Evolutionary conservation across 306 rosid genomes (phyloP).

Genomic region (Casuarina cunninghamiana): DNA sequence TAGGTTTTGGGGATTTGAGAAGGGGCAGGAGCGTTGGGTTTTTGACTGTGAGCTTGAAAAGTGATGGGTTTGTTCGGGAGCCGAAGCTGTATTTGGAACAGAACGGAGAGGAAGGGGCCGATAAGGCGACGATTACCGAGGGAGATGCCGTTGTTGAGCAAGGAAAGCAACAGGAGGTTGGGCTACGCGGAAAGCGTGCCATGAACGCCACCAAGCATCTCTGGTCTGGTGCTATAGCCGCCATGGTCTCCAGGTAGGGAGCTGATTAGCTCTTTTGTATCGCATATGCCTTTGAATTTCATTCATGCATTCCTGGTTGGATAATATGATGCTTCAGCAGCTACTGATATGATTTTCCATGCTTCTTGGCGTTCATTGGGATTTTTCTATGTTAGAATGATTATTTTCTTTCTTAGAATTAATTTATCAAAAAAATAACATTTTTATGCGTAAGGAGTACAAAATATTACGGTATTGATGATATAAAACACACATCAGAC

Average conservation of each 20-base stretch:
- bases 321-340: not conserved
- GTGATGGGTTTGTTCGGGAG: slow-evolving; percentile 44
- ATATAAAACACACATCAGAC: no score
- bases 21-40: slow-evolving; percentile 43
- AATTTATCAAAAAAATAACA: no score
- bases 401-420: no score
- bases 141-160: slow-evolving; percentile 25
- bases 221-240: slow-evolving; percentile 97
- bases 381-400: no score
- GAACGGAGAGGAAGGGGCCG: slow-evolving; percentile 50
- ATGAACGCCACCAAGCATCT: slow-evolving; percentile 87
- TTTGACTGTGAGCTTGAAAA: slow-evolving; percentile 65
- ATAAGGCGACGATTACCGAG: slow-evolving; percentile 27
- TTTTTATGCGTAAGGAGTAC: no score
- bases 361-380: no score
- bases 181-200: slow-evolving; percentile 51
- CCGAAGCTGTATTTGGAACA: slow-evolving; percentile 44
- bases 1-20: slow-evolving; percentile 22
- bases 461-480: no score
- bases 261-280: not conserved
- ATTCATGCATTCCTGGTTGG: not conserved
- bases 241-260: slow-evolving; percentile 93
- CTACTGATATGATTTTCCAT: not conserved
- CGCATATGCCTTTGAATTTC: not conserved
- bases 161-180: slow-evolving; percentile 37